Base-by-base conservation (phyloP, 2,329 filamentous ascomycete species). In the Diaporthe batatas region DNA sequence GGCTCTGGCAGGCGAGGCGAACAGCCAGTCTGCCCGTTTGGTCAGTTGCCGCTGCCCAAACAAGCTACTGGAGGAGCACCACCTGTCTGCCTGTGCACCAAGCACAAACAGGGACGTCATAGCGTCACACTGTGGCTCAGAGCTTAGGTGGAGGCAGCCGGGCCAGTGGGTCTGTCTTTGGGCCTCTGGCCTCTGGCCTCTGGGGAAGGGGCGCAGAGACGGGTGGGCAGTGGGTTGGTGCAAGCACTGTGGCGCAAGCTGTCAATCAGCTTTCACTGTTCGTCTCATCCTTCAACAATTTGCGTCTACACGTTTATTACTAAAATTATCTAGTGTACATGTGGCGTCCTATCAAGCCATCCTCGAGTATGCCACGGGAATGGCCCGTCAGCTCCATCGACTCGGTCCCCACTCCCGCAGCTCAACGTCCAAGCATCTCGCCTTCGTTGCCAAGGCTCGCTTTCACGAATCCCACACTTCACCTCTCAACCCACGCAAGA, bases 61-160 rank as follows among this genome's bases (percentile, higher is more conserved):
- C 62, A 51, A 65, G 62, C 62, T 65, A 25, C 62, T 67, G 47
- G 62, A 53, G 32, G 47, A 67, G 62, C 47, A 53, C 47, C n/a
- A 67, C 47, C 62, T 16, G 62, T 34, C 47, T 14, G 53, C 47
- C 62, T 16, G 62, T 34, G 10, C 62, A 67, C n/a, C 44, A 53
- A 53, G 62, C 47, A 39, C 32, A 16, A 25, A 12, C 47, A 53
- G 62, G 62, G 21, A 67, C 62, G 62, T 67, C 62, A 67, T 67
- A 53, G 47, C 62, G 62, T 53, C 36, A 39, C 62, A 67, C 44
- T 39, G 62, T 67, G 62, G 62, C 62, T 67, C 62, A 67, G 62
- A 67, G 62, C 62, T 67, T 53, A 36, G 44, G 62, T 67, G 62
- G 62, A 67, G 62, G 62, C 62, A 67, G 62, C 62, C 62, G 18